Base-by-base conservation (phyloP, 2,329 filamentous ascomycete genomes). In the Ophiocordyceps camponoti-rufipedis region DNA sequence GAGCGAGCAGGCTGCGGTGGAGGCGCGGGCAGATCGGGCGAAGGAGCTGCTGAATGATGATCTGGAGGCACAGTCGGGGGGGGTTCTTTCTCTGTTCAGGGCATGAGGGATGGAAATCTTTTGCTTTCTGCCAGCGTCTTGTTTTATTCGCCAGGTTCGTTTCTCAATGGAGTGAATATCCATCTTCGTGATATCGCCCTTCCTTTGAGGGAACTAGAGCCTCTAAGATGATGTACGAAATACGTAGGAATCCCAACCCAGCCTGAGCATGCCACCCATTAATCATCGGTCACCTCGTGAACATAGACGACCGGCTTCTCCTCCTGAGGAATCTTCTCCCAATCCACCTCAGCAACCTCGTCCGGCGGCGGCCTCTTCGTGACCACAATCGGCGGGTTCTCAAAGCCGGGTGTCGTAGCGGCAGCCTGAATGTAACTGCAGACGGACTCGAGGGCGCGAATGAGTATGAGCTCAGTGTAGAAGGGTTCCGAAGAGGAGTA, bases 401-500 rank as follows among this genome's bases (percentile, higher is more conserved):
- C 51, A 47, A 66, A 71, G 5, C 48, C 49, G 0, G 55, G 47
- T 3, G 56, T 51, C 2, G 61, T 55, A 5, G 73, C 69, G 12
- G 81, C 69, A 35, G 73, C 63, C 43, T 75, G 62, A 33, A 87
- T 65, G 70, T 79, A 87, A 38, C 63, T 58, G 2, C 85, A 58
- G 28, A 84, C 71, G 2, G 64, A 58, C 12, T 56, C 53, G 50
- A 75, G 71, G 0, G 73, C 70, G 11, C 57, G 58, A 12, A 80
- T 65, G 45, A 88, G 69, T 49, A 85, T 71, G 35, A 67, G 65
- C 58, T 93, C 84, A 8, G 64, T 63, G 54, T 76, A 67, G 32
- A 67, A 56, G 1, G 61, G 53, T 49, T 82, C 75, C 4, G 80
- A 80, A 2, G 79, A 73, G n/a, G 80, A 80, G 59, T 81, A 82